Evolutionary conservation across 2,329 filamentous ascomycete genomes (phyloP).

Genomic region (Endoconidiophora polonica): DNA sequence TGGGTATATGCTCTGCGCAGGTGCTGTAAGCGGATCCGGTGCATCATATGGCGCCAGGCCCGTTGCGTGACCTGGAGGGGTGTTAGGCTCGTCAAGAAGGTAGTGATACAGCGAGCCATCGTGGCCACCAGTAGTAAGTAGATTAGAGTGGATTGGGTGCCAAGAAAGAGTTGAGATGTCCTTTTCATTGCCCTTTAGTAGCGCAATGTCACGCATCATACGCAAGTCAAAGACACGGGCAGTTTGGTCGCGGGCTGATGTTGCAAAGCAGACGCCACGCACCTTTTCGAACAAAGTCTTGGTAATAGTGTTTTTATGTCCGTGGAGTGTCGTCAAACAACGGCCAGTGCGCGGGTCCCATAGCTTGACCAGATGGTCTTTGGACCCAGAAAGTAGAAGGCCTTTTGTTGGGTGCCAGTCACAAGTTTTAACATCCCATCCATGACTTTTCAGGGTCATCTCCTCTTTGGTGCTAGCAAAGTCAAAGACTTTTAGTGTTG

Average conservation of each 20-base stretch:
- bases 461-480: slow-evolving; percentile 78
- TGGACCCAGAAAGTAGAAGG: slow-evolving; percentile 84
- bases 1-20: slow-evolving; percentile 81
- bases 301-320: slow-evolving; percentile 93
- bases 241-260: slow-evolving; percentile 82
- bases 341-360: slow-evolving; percentile 92
- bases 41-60: slow-evolving; percentile 73
- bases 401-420: slow-evolving; percentile 97
- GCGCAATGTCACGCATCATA: slow-evolving; percentile 95
- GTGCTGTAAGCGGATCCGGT: slow-evolving; percentile 59
- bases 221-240: slow-evolving; percentile 86
- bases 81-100: slow-evolving; percentile 86
- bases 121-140: slow-evolving; percentile 78
- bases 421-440: slow-evolving; percentile 92
- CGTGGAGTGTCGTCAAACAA: slow-evolving; percentile 84
- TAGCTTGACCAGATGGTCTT: slow-evolving; percentile 92
- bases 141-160: slow-evolving; percentile 81
- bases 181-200: slow-evolving; percentile 89
- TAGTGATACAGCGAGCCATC: slow-evolving; percentile 88
- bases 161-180: slow-evolving; percentile 84
- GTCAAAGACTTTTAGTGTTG: slow-evolving; percentile 86
- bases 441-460: slow-evolving; percentile 74
- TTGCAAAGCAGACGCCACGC: slow-evolving; percentile 71
- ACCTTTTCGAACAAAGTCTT: slow-evolving; percentile 81
- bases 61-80: slow-evolving; percentile 53